Conservation (phyloP, 352 stramenopile species). For the Thraustochytrium sp. region DNA sequence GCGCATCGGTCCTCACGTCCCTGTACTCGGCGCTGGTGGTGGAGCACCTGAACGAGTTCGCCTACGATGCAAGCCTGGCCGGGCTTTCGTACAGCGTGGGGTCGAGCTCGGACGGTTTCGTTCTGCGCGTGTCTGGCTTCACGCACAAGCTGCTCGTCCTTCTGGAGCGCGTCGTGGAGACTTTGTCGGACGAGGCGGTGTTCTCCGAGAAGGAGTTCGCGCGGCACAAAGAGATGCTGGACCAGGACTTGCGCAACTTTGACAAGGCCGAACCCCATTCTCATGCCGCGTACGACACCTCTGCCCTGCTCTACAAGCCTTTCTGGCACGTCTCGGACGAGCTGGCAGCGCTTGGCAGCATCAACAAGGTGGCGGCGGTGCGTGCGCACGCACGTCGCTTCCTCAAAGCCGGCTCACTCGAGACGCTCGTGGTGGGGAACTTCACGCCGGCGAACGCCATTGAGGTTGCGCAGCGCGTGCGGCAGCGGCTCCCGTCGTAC, state of each 20-base stretch:
- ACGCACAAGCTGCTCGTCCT: neutral
- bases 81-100: constrained; percentile 2
- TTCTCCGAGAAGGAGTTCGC: neutral
- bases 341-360: constrained; percentile 59
- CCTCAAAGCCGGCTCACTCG: constrained; percentile 66
- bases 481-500: neutral
- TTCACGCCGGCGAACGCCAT: constrained; percentile 47
- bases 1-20: neutral
- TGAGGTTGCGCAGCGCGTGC: constrained; percentile 47
- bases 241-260: neutral
- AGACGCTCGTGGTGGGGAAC: constrained; percentile 68
- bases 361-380: constrained; percentile 61
- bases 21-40: constrained; percentile 29
- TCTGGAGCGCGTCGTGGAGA: neutral
- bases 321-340: constrained; percentile 75
- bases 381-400: constrained; percentile 56
- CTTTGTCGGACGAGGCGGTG: neutral
- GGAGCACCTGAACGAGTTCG: constrained; percentile 44
- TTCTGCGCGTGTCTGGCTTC: neutral
- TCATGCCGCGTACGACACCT: constrained; percentile 69
- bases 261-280: constrained; percentile 71
- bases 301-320: constrained; percentile 63
- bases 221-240: neutral
- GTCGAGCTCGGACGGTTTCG: neutral
- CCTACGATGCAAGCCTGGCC: constrained; percentile 40